Base-by-base conservation (phyloP, 768 basidiomycete genomes). In the Termitomyces sp. region DNA sequence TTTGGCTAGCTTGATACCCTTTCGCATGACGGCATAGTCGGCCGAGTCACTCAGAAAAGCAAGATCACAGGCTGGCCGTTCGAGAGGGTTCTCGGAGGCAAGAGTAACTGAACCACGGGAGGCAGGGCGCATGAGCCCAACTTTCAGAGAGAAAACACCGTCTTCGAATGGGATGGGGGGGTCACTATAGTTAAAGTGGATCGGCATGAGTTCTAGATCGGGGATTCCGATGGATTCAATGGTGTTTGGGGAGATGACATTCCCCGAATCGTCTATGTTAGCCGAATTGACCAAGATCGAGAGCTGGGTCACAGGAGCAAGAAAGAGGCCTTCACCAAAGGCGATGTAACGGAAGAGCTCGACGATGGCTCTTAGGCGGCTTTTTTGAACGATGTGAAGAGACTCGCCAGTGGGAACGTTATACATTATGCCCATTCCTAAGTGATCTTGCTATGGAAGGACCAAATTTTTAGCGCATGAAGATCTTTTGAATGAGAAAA, bases 51-150 rank as follows among this genome's bases (percentile, higher is more conserved):
- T 54, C 2, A 62, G 56, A n/a, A 60, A 54, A 18, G 41, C 49
- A 11, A 58, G 54, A 52, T 71, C 52, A 18, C 63, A 4, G 55
- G 48, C 15, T 57, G 63, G 33, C 38, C 56, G 29, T 56, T 51
- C 40, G 40, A 49, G 18, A 50, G 56, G 20, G 53, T 52, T 31
- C 36, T 12, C 43, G 20, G 50, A 41, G 29, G 32, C 47, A 36
- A 71, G 60, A 0, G 56, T 32, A 3, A 70, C 66, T n/a, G 56
- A 60, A 18, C 63, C 58, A 54, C 71, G 70, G 23, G 74, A 63
- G 7, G 64, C 57, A 16, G 66, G 45, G 5, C 49, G 50, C 42
- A 56, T 44, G 2, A 51, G 25, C 1, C 22, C 50, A 12, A 52
- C 43, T 29, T 36, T 52, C 12, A 56, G 49, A 20, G 55, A 56